Base-by-base conservation (phyloP, 2,329 filamentous ascomycete species). In the Mycosphaerella arachidis region DNA sequence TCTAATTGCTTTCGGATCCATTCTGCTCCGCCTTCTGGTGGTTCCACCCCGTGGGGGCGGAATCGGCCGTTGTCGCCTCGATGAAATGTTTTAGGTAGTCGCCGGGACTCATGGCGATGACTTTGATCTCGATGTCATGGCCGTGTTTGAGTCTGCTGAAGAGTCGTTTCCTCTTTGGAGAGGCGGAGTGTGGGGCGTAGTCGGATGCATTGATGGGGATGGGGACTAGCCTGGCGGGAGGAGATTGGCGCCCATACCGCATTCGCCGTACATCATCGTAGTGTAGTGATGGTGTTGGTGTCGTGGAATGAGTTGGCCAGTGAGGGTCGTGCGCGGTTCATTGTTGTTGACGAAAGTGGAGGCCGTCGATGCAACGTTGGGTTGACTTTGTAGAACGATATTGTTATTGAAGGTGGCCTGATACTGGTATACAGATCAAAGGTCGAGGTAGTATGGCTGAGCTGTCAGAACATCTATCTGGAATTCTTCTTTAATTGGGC, bases 31-130 rank as follows among this genome's bases (percentile, higher is more conserved):
- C 64, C 66, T 13, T 56, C 64, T 1, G 53, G 55, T 18, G 66
- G 66, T 40, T 62, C 60, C 43, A 55, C 54, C 7, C 67, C 63
- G 9, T 48, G 52, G 0, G 60, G 40, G n/a, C 57, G 48, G 40
- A 61, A 68, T 0, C 55, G 8, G 5, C 65, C 66, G 48, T 67
- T 56, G 31, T 66, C 62, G 9, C 62, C 63, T 29, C 67, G 7
- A 57, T 63, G 63, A 63, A 68, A 30, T 66, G 64, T 53, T 60
- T 62, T 48, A 64, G 40, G 53, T 68, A 66, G 20, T 68, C 66
- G 3, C 58, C 60, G 6, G 63, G 56, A 46, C 53, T 63, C 66
- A 68, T 67, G 7, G 43, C 52, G 13, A 66, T 59, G 7, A 67
- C 54, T 24, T 60, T 62, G 35, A 67, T 31, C 13, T 43, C 37